phyloP scores from a whole-genome alignment of 1,284 basidiomycete species.

The Acaromyces ingoldii region DNA sequence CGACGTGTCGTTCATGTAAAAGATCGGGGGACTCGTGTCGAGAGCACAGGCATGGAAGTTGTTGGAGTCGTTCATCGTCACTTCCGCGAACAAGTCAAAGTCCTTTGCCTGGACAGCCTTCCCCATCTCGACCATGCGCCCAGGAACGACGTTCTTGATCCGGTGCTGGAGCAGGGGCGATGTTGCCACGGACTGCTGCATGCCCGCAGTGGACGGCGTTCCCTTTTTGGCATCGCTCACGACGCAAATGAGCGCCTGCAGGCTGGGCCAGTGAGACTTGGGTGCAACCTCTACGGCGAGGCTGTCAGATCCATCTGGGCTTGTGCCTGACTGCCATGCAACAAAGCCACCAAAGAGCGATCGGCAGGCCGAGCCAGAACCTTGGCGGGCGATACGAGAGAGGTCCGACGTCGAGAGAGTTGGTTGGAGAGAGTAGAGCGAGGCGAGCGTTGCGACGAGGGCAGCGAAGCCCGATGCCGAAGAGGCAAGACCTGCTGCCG shows the following conservation, averaged over 20 bases:
- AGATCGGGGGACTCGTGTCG: conserved; percentile 95
- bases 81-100: conserved; percentile 80
- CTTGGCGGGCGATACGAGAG: conserved; percentile 90
- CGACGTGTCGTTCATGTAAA: conserved; percentile 97
- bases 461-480: conserved; percentile 96
- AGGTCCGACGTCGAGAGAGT: conserved; percentile 58
- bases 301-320: conserved; percentile 73
- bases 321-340: conserved; percentile 80
- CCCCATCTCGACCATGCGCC: conserved; percentile 75
- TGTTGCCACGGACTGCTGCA: conserved; percentile 95
- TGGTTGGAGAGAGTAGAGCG: conserved; percentile 74
- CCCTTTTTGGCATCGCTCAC: conserved; percentile 96
- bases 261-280: conserved; percentile 65
- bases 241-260: conserved; percentile 96
- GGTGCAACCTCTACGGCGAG: conserved; percentile 74
- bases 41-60: conserved; percentile 92
- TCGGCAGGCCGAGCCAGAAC: conserved; percentile 93
- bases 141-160: conserved; percentile 78
- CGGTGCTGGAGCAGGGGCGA: conserved; percentile 83
- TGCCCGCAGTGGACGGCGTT: conserved; percentile 87
- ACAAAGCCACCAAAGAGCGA: conserved; percentile 96
- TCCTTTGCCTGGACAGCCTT: conserved; percentile 73
- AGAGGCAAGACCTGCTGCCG: conserved; percentile 93
- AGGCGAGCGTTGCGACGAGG: conserved; percentile 79
- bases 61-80: conserved; percentile 94